Percentiles rank a stretch among this genome's conserved stretches.
These are phyloP conservation scores for Aquilaria yunnanensis DNA, from an alignment of 345 rosid genomes.

Conservation along the genomic window DNA sequence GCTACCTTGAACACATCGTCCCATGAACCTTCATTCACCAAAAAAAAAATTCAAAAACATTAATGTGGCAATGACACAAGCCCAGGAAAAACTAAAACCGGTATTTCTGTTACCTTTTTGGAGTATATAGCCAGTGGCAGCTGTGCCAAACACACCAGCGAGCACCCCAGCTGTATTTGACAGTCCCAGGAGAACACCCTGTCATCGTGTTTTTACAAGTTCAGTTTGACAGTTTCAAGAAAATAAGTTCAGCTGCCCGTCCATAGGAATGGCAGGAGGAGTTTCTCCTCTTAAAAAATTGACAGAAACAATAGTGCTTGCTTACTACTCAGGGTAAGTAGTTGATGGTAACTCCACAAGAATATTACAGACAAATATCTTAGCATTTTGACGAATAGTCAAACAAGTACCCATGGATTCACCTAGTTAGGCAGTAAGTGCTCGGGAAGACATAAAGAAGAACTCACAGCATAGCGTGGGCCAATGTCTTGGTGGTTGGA, in stretches of 20 bases:
- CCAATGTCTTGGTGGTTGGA: slow-evolving; percentile 97
- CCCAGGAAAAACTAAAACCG: no score
- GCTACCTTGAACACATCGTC: slow-evolving; percentile 88
- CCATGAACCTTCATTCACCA: slow-evolving; percentile 61
- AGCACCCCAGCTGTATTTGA: slow-evolving; percentile 94
- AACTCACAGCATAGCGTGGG: slow-evolving; percentile 88
- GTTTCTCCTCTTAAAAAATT: no score
- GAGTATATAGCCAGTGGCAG: slow-evolving; percentile 86
- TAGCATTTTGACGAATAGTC: no score
- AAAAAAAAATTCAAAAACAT: no score
- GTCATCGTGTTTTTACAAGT: no score
- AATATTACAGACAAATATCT: not conserved
- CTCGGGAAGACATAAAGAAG: not conserved
- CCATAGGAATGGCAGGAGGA: no score
- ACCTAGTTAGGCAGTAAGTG: no score
- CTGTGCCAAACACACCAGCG: slow-evolving; percentile 95
- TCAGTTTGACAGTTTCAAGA: not conserved
- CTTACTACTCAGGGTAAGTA: no score
- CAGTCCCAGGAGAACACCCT: slow-evolving; percentile 92
- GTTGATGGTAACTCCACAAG: not conserved
- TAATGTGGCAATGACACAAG: no score
- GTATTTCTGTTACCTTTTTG: slow-evolving; percentile 45
- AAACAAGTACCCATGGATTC: no score
- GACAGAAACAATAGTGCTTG: no score
- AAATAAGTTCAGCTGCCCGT: not conserved